Conservation (phyloP, 108 stramenopile species). For the Skeletonema grethae region DNA sequence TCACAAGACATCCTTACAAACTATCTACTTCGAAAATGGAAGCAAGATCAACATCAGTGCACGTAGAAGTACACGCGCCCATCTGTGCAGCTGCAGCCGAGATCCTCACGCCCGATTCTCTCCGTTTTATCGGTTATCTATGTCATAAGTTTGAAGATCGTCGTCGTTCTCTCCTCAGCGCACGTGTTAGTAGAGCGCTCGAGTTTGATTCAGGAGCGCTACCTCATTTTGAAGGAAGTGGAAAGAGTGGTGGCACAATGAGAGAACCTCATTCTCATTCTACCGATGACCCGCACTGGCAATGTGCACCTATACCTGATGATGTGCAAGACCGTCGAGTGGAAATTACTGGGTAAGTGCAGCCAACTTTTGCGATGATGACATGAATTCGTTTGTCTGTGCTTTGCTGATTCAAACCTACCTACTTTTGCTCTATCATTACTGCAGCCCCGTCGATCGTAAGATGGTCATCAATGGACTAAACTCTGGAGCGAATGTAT, state of each 20-base stretch:
- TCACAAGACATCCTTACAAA: neutral
- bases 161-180: slow-evolving; percentile 61
- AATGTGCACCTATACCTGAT: slow-evolving; percentile 79
- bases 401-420: neutral
- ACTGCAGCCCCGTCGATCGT: slow-evolving; percentile 50
- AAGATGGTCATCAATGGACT: slow-evolving; percentile 97
- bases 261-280: slow-evolving; percentile 56
- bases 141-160: slow-evolving; percentile 76
- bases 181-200: slow-evolving; percentile 53
- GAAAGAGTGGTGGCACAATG: slow-evolving; percentile 35
- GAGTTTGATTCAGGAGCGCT: slow-evolving; percentile 81
- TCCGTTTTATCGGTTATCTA: slow-evolving; percentile 79
- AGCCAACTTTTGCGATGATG: too few relatives aligned
- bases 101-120: slow-evolving; percentile 77
- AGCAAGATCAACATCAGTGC: slow-evolving; percentile 61
- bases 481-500: slow-evolving; percentile 88
- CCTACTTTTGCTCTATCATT: neutral
- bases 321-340: slow-evolving; percentile 89
- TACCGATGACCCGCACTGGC: slow-evolving; percentile 75
- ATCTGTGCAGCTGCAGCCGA: slow-evolving; percentile 70
- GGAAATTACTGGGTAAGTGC: slow-evolving; percentile 91
- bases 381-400: too few relatives aligned
- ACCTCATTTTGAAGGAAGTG: slow-evolving; percentile 65
- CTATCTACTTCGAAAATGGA: slow-evolving; percentile 54
- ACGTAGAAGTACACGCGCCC: slow-evolving; percentile 74